Percentiles rank a stretch among this genome's conserved stretches.
Evolutionary conservation across 163 green algal genomes (phyloP).

Genomic region (Chloromonas sp.): DNA sequence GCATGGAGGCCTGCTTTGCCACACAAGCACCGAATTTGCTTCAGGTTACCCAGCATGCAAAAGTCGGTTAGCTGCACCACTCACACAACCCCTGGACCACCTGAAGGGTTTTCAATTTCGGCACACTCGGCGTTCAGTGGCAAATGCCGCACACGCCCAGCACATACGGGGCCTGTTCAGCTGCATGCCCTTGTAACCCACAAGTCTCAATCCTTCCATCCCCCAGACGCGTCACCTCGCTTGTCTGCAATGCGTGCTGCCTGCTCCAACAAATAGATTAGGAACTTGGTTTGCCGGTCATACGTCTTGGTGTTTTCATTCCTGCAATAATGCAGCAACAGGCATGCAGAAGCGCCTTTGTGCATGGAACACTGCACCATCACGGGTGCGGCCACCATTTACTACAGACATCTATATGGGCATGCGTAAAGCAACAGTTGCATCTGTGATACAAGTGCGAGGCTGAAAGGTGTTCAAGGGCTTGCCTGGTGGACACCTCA

Average conservation of each 20-base stretch:
- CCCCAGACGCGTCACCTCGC: constrained; percentile 21
- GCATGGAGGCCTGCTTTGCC: too few relatives aligned
- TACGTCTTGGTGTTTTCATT: constrained; percentile 49
- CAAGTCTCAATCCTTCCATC: too few relatives aligned
- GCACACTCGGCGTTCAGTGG: too few relatives aligned
- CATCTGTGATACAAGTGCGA: neutral
- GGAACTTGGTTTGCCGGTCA: constrained; percentile 52
- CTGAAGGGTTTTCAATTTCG: too few relatives aligned
- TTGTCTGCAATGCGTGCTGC: constrained; percentile 57
- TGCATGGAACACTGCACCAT: too few relatives aligned
- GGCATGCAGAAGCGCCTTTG: neutral
- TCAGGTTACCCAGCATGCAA: neutral
- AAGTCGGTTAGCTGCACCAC: neutral
- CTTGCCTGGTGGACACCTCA: neutral
- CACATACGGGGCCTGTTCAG: too few relatives aligned
- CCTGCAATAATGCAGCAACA: constrained; percentile 20
- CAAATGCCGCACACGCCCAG: too few relatives aligned
- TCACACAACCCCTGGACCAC: neutral
- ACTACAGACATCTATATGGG: neutral
- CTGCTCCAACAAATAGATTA: constrained; percentile 73
- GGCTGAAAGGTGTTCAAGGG: neutral
- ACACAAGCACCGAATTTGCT: too few relatives aligned
- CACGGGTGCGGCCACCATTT: neutral
- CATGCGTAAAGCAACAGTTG: neutral
- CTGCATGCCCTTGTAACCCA: too few relatives aligned